A percentile compares a stretch with the other conserved stretches of the same genome.
These are phyloP conservation scores for Pestalotiopsis sp. DNA, from an alignment of 2,329 filamentous ascomycete genomes.

Conservation along the genomic window DNA sequence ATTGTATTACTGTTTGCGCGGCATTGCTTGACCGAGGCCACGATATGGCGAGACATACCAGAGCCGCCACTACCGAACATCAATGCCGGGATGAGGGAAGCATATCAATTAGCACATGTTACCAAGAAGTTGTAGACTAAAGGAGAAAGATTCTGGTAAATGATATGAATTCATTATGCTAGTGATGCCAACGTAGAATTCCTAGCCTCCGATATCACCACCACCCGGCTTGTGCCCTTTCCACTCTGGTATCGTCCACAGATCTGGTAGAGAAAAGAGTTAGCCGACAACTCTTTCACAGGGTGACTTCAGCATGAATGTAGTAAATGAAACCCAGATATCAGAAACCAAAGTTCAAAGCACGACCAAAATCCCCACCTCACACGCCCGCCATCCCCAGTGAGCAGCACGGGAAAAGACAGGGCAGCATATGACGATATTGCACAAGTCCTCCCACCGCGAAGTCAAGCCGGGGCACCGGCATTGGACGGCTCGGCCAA, in stretches of 20 bases:
- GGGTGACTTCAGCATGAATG: background rate
- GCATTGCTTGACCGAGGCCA: no score
- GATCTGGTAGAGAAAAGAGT: background rate
- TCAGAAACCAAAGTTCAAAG: constrained; percentile 35
- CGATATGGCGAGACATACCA: no score
- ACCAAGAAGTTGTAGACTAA: background rate
- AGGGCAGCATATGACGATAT: constrained; percentile 36
- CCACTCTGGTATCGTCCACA: background rate
- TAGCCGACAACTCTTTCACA: background rate
- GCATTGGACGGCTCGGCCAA: constrained; percentile 12
- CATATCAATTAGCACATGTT: background rate
- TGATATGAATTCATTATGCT: background rate
- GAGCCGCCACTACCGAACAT: no score
- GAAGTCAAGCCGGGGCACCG: constrained; percentile 3
- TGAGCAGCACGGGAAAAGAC: constrained; percentile 23
- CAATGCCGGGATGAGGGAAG: background rate
- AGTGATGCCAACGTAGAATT: background rate
- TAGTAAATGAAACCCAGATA: constrained; percentile 3
- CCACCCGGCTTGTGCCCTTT: background rate
- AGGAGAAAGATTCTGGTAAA: background rate
- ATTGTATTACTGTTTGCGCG: no score
- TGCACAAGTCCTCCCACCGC: constrained; percentile 30
- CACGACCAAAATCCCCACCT: constrained; percentile 34
- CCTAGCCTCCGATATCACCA: background rate
- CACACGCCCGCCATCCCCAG: constrained; percentile 20